A percentile compares a stretch with the other conserved stretches of the same genome.
Evolutionary conservation across 768 basidiomycete genomes (phyloP).

Genomic region (Amanita molliuscula): DNA sequence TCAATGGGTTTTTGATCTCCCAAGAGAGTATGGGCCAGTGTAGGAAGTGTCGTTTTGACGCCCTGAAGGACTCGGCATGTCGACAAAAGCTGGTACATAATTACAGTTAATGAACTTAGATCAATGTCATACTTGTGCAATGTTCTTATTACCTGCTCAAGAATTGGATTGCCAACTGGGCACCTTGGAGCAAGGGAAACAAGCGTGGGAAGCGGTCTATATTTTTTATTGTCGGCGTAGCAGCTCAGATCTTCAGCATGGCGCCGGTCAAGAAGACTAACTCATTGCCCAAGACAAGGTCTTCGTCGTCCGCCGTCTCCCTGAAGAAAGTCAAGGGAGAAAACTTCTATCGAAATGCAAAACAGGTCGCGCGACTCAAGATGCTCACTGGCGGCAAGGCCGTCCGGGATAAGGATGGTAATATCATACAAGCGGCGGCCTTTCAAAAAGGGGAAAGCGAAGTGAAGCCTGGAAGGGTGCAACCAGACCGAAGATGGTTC

Average conservation of each 20-base stretch:
- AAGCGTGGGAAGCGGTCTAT: too few relatives aligned
- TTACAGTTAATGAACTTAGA: background rate
- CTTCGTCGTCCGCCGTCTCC: constrained; percentile 37
- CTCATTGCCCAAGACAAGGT: constrained; percentile 29
- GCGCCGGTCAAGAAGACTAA: constrained; percentile 28
- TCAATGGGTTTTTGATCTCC: constrained; percentile 39
- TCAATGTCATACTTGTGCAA: background rate
- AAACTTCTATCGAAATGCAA: constrained; percentile 98
- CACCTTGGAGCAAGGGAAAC: too few relatives aligned
- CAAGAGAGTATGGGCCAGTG: constrained; percentile 42
- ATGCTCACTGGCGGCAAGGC: constrained; percentile 92
- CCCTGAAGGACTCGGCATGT: constrained; percentile 48
- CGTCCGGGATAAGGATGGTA: constrained; percentile 83
- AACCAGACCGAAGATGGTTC: constrained; percentile 96
- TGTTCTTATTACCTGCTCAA: too few relatives aligned
- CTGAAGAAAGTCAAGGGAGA: constrained; percentile 80
- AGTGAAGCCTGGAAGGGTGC: constrained; percentile 80
- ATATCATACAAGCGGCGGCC: constrained; percentile 86
- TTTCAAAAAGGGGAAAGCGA: constrained; percentile 96
- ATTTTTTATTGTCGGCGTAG: background rate
- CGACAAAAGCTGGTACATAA: constrained; percentile 47
- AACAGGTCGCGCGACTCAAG: constrained; percentile 74
- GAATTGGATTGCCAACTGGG: too few relatives aligned
- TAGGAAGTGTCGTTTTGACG: constrained; percentile 59
- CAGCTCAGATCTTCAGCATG: too few relatives aligned